Base-by-base conservation (phyloP, 768 basidiomycete species). In the Saitozyma podzolica region DNA sequence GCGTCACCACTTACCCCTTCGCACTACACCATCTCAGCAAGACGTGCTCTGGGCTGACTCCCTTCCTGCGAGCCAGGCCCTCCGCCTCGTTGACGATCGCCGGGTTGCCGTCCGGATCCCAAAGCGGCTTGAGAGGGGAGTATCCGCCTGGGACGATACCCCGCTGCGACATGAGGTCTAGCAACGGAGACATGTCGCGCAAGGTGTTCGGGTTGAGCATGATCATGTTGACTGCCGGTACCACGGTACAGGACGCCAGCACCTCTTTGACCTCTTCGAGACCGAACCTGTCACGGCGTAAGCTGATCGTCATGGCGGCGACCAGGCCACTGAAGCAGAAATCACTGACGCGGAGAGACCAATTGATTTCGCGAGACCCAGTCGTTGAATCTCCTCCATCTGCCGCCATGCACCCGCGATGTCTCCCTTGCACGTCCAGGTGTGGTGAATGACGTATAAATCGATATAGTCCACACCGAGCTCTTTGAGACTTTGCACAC, bases 401-500 rank as follows among this genome's bases (percentile, higher is more conserved):
- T 69, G 56, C 50, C 70, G 67, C 73, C 73, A 74, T 6, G 67
- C 69, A n/a, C 68, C 70, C 40, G 63, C 49, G 45, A 74, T 69
- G 51, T 74, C 72, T 14, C 62, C 60, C 50, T 66, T 61, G 48
- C 67, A 66, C 40, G 70, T 49, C 37, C 69, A 42, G 9, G 73
- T 70, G 50, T 59, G 55, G 54, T 74, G 73, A 47, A 74, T 69
- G 42, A 74, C 55, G 59, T 71, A 74, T n/a, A 74, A 52, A 59
- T 74, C 73, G 52, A 74, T 57, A 56, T 72, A 74, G 14, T 66
- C 64, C 9, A 74, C 14, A 37, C 66, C 64, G 10, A 74, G 50
- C 58, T 69, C 87, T 59, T 78, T 73, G 3, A 74, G 83, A 14
- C 89, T 90, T 80, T 86, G 85, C 56, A 92, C 86, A 52, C 92